A percentile compares a stretch with the other conserved stretches of the same genome.
Evolutionary conservation across 352 stramenopile genomes (phyloP).

Genomic region (Globisporangium viniferum): DNA sequence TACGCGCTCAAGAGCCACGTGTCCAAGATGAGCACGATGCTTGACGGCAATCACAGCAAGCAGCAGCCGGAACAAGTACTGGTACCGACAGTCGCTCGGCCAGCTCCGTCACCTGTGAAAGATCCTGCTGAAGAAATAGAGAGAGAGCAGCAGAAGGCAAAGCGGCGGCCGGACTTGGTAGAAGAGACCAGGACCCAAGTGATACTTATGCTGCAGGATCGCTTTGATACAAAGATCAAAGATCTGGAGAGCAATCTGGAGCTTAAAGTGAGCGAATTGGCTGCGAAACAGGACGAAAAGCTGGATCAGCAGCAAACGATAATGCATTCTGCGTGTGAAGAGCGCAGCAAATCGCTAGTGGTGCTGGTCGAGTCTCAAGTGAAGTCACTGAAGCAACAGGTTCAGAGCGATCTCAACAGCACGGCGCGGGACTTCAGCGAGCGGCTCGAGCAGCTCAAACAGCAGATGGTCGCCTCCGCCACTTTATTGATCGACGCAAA

Average conservation of each 20-base stretch:
- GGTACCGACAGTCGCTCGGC: background rate
- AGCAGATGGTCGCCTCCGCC: constrained; percentile 21
- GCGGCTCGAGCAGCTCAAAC: constrained; percentile 14
- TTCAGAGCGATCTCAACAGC: constrained; percentile 13
- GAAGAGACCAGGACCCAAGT: constrained; percentile 1
- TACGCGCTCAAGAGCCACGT: constrained; percentile 55
- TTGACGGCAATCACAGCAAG: constrained; percentile 4
- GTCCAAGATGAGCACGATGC: constrained; percentile 28
- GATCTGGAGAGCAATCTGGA: constrained; percentile 14
- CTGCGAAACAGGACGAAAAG: background rate
- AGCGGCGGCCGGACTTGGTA: constrained; percentile 13
- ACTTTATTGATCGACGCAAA: constrained; percentile 22
- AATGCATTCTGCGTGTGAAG: background rate
- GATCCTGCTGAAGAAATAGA: constrained; percentile 15
- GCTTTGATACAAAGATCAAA: constrained; percentile 7
- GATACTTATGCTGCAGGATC: background rate
- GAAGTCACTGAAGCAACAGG: constrained; percentile 18
- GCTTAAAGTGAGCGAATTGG: background rate
- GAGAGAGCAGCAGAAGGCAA: constrained; percentile 20
- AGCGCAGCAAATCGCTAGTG: background rate
- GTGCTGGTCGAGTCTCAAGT: constrained; percentile 18
- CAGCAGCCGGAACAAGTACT: constrained; percentile 12
- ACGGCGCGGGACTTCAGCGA: background rate
- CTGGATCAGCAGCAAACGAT: background rate
- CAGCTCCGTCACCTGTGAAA: background rate